phyloP scores from a whole-genome alignment of 495 filamentous ascomycete species.

The Pseudotulostoma volvatum region DNA sequence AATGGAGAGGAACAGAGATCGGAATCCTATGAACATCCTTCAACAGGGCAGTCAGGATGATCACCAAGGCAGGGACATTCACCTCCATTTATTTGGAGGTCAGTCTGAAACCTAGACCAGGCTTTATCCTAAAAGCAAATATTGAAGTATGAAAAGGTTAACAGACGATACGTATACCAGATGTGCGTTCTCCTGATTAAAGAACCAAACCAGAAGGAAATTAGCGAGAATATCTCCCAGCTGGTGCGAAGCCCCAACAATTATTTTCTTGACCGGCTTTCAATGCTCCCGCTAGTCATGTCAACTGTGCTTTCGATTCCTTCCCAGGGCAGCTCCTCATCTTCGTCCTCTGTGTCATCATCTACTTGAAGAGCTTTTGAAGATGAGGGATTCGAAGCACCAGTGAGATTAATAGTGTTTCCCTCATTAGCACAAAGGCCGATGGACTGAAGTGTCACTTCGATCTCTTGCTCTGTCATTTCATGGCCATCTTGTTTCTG shows the following conservation, averaged over 20 bases:
- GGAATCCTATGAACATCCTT: too few relatives aligned
- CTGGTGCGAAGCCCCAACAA: too few relatives aligned
- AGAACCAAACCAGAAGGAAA: too few relatives aligned
- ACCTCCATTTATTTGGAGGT: constrained; percentile 4
- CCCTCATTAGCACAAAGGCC: constrained; percentile 25
- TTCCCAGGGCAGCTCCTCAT: constrained; percentile 34
- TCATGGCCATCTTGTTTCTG: constrained; percentile 48
- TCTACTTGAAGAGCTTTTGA: constrained; percentile 5
- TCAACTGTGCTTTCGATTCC: constrained; percentile 37
- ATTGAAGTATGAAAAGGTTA: too few relatives aligned
- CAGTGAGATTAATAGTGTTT: constrained; percentile 17
- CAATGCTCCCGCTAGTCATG: constrained; percentile 19
- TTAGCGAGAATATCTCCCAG: too few relatives aligned
- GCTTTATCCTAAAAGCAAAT: not conserved
- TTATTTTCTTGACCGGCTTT: too few relatives aligned
- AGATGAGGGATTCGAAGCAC: constrained; percentile 18
- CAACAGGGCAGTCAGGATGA: too few relatives aligned
- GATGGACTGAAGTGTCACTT: constrained; percentile 48
- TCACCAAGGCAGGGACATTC: constrained; percentile 6
- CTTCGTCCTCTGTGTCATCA: constrained; percentile 20
- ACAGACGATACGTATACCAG: too few relatives aligned
- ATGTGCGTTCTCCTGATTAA: too few relatives aligned
- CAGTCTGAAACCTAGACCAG: constrained; percentile 8
- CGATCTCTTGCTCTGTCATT: constrained; percentile 49
- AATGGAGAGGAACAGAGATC: too few relatives aligned